Evolutionary conservation across 192 early-diverging fungal genomes (phyloP).

Genomic region (Coemansia sp.): DNA sequence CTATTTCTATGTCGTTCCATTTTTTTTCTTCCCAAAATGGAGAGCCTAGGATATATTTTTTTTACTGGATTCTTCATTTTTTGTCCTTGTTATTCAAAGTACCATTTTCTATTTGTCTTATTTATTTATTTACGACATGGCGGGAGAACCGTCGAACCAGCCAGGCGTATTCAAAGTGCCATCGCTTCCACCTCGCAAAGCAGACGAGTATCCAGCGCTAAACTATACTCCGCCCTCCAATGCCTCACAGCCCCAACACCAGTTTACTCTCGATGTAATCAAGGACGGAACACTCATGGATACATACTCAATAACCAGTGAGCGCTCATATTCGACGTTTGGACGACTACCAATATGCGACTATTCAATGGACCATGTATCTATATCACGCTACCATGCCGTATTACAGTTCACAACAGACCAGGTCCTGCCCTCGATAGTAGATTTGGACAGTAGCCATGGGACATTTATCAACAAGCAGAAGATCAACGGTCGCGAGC

Average conservation of each 20-base stretch:
- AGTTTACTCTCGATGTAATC: slow-evolving; percentile 71
- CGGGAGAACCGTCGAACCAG: not conserved
- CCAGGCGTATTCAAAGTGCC: slow-evolving; percentile 38
- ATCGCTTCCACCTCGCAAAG: slow-evolving; percentile 20
- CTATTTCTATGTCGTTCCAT: not conserved
- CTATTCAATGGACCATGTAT: slow-evolving; percentile 85
- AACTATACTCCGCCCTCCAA: slow-evolving; percentile 30
- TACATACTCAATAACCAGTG: slow-evolving; percentile 48
- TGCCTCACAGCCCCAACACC: slow-evolving; percentile 40
- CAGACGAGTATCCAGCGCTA: slow-evolving; percentile 14
- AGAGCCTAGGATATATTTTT: too few species aligned
- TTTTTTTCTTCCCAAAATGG: too few species aligned
- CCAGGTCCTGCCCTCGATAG: slow-evolving; percentile 60
- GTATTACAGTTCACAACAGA: slow-evolving; percentile 81
- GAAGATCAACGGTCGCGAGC: slow-evolving; percentile 46
- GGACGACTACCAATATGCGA: slow-evolving; percentile 89
- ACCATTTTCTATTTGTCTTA: too few species aligned
- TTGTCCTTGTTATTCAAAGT: too few species aligned
- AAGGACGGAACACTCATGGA: slow-evolving; percentile 78
- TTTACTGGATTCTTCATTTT: too few species aligned
- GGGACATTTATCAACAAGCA: slow-evolving; percentile 84
- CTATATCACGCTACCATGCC: slow-evolving; percentile 89
- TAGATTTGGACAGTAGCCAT: slow-evolving; percentile 84
- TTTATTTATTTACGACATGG: slow-evolving; percentile 3
- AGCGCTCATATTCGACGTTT: slow-evolving; percentile 56